Evolutionary conservation across 208 protist genomes (phyloP).

Genomic region (Leptomonas pyrrhocoris): DNA sequence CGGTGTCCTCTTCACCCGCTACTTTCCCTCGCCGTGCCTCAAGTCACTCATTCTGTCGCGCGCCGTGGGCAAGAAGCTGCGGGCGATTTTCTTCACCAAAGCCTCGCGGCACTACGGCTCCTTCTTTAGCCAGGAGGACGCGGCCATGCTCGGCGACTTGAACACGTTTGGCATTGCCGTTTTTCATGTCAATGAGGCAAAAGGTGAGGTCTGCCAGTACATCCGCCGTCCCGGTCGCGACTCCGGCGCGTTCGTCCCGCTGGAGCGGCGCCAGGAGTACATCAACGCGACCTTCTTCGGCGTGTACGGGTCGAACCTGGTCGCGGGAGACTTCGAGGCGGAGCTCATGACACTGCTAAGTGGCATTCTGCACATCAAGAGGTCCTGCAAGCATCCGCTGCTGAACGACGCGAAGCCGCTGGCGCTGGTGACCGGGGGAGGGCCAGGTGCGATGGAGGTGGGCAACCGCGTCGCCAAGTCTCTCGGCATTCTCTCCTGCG

Average conservation of each 20-base stretch:
- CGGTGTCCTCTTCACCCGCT: conserved; percentile 89
- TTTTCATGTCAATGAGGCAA: conserved; percentile 84
- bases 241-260: conserved; percentile 85
- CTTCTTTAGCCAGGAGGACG: conserved; percentile 93
- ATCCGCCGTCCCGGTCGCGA: conserved; percentile 81
- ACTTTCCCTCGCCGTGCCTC: conserved; percentile 91
- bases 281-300: conserved; percentile 89
- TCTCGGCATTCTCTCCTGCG: conserved; percentile 90
- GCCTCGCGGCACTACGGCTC: conserved; percentile 77
- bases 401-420: conserved; percentile 80
- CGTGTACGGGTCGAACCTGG: conserved; percentile 93
- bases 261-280: conserved; percentile 89
- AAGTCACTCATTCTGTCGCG: conserved; percentile 91
- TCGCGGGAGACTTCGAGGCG: conserved; percentile 91
- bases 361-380: conserved; percentile 79
- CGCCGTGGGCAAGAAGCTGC: conserved; percentile 77
- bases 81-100: conserved; percentile 86
- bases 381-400: conserved; percentile 67
- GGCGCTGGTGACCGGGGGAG: conserved; percentile 91
- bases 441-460: conserved; percentile 93
- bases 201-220: conserved; percentile 87
- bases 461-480: conserved; percentile 92
- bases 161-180: conserved; percentile 89
- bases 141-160: conserved; percentile 84
- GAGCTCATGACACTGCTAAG: conserved; percentile 87